A percentile compares a stretch with the other conserved stretches of the same genome.
phyloP scores from a whole-genome alignment of 805 yeast genomes.

The Ogataea ramenticola region DNA sequence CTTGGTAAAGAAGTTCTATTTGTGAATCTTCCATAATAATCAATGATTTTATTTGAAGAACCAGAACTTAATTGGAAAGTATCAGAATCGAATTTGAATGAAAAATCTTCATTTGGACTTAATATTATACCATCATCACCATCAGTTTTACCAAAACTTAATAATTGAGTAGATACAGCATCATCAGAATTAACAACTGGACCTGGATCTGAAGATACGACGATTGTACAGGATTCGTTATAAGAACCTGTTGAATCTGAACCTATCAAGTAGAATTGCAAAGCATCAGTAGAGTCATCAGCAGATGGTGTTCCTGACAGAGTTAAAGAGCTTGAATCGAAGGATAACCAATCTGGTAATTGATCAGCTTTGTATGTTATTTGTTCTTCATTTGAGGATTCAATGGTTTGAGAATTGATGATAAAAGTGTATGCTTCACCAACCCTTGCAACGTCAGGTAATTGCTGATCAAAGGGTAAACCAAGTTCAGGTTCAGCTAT shows the following conservation, averaged over 20 bases:
- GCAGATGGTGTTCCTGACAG: constrained; percentile 62
- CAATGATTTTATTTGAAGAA: constrained; percentile 43
- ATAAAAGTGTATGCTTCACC: constrained; percentile 55
- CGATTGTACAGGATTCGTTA: constrained; percentile 46
- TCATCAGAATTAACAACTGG: constrained; percentile 6
- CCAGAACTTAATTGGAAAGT: constrained; percentile 44
- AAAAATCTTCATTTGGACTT: constrained; percentile 59
- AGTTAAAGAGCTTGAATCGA: constrained; percentile 54
- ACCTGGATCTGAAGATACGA: constrained; percentile 44
- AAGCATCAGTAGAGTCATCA: constrained; percentile 35
- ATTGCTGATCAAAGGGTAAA: constrained; percentile 76
- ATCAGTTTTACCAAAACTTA: constrained; percentile 65
- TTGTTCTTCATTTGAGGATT: constrained; percentile 30
- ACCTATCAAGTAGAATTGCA: constrained; percentile 54
- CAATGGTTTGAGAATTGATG: constrained; percentile 64
- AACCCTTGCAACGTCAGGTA: constrained; percentile 81
- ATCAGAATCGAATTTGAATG: constrained; percentile 52
- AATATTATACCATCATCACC: constrained; percentile 71
- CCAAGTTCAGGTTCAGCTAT: constrained; percentile 48
- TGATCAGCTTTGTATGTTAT: constrained; percentile 49
- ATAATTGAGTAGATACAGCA: constrained; percentile 44
- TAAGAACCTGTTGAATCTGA: constrained; percentile 50
- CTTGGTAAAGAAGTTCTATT: constrained; percentile 86
- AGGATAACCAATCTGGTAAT: constrained; percentile 74
- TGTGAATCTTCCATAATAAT: constrained; percentile 74